These are phyloP conservation scores for Pueraria montana DNA, from an alignment of 306 rosid species.

Conservation along the genomic window DNA sequence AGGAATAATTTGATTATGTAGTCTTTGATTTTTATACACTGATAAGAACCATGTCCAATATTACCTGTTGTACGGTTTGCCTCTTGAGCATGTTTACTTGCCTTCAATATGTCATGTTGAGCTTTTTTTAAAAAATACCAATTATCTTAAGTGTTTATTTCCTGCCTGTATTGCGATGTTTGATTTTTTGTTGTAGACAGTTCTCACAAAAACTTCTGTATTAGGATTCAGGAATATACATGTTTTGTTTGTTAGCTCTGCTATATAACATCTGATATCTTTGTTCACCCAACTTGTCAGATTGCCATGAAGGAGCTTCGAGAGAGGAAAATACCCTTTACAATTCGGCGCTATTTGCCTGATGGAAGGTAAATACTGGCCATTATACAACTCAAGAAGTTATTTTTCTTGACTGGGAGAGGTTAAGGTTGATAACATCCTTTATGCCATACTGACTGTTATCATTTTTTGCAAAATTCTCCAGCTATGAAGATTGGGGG, in stretches of 20 bases:
- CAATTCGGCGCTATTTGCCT: constrained; percentile 95
- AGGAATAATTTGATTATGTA: not conserved
- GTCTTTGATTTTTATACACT: not conserved
- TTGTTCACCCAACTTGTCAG: constrained; percentile 47
- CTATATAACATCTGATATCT: constrained; percentile 22
- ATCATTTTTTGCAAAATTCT: constrained; percentile 19
- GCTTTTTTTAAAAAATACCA: no score
- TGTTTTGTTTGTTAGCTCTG: constrained; percentile 27
- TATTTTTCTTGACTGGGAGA: not conserved
- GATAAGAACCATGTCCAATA: not conserved
- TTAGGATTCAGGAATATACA: not conserved
- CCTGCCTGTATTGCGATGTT: not conserved
- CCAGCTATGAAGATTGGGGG: constrained; percentile 98
- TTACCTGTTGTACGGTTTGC: not conserved
- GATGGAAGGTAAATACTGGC: constrained; percentile 82
- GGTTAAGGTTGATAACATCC: not conserved
- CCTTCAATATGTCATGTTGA: not conserved
- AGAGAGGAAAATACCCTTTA: constrained; percentile 92
- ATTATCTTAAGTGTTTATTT: not conserved
- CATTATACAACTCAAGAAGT: not conserved
- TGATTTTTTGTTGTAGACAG: constrained; percentile 14
- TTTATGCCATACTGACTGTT: constrained; percentile 32
- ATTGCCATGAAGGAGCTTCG: constrained; percentile 99
- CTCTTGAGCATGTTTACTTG: not conserved
- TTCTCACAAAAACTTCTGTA: not conserved